A percentile compares a stretch with the other conserved stretches of the same genome.
phyloP scores from a whole-genome alignment of 2,329 filamentous ascomycete genomes.

The Ustulina deusta region DNA sequence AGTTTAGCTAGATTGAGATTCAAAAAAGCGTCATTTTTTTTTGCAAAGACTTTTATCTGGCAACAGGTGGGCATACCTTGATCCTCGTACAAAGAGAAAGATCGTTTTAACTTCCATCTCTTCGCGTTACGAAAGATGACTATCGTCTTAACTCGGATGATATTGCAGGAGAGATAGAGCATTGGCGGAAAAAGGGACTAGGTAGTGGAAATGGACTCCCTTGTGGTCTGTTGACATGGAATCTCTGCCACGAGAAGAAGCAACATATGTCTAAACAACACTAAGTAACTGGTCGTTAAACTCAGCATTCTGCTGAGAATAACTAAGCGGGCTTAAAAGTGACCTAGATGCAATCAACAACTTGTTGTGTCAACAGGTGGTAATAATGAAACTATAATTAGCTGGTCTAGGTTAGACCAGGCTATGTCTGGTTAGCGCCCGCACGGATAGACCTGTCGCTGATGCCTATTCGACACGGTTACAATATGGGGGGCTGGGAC shows the following conservation, averaged over 20 bases:
- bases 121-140: neutral
- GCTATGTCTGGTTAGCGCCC: slow-evolving; percentile 4
- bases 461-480: slow-evolving; percentile 6
- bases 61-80: neutral
- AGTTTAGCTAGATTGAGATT: neutral
- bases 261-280: neutral
- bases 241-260: neutral
- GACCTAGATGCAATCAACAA: no score
- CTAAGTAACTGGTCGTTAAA: neutral
- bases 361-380: no score
- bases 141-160: neutral
- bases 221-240: neutral
- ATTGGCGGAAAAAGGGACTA: no score
- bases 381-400: neutral
- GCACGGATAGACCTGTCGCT: slow-evolving; percentile 7
- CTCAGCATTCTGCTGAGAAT: neutral
- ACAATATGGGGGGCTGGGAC: slow-evolving; percentile 16
- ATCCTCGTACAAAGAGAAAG: neutral
- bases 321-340: no score
- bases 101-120: neutral
- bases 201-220: no score
- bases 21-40: neutral
- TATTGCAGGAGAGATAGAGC: neutral
- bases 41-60: neutral
- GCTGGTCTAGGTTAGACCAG: neutral